These are phyloP conservation scores for Dujonia santamariae DNA, from an alignment of 1,139 yeast genomes.

Conservation along the genomic window DNA sequence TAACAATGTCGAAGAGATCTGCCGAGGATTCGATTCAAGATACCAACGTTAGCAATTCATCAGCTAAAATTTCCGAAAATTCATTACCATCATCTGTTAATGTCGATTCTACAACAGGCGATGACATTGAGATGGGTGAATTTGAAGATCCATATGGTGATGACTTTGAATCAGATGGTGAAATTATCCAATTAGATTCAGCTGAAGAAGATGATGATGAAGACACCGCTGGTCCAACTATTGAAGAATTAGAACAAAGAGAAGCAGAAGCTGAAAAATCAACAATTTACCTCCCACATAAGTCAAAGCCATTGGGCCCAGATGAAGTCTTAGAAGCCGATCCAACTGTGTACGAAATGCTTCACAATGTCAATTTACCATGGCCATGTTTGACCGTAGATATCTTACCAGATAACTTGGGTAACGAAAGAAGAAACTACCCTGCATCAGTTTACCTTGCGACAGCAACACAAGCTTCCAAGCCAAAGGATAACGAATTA, in stretches of 20 bases:
- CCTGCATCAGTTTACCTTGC: constrained; percentile 87
- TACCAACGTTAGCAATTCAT: constrained; percentile 26
- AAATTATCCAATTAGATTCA: constrained; percentile 73
- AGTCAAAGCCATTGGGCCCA: constrained; percentile 86
- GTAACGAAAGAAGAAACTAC: constrained; percentile 81
- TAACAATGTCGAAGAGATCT: constrained; percentile 63
- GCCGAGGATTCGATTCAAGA: constrained; percentile 36
- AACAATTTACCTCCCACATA: constrained; percentile 76
- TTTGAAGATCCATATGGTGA: constrained; percentile 95
- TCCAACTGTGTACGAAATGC: constrained; percentile 93
- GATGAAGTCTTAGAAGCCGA: constrained; percentile 97
- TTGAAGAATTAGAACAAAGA: constrained; percentile 26
- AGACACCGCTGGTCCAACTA: constrained; percentile 13
- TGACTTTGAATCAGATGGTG: constrained; percentile 92
- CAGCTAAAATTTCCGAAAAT: constrained; percentile 27
- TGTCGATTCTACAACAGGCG: constrained; percentile 25
- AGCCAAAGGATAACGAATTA: constrained; percentile 83
- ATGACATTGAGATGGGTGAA: constrained; percentile 73
- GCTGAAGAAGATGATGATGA: constrained; percentile 52
- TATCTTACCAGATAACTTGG: constrained; percentile 80
- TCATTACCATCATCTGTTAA: constrained; percentile 27
- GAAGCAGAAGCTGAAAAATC: constrained; percentile 19
- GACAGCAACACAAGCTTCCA: constrained; percentile 93
- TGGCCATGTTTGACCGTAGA: constrained; percentile 98
- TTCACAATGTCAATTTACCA: constrained; percentile 88